Evolutionary conservation across 1,284 basidiomycete genomes (phyloP).

Genomic region (Malassezia cuniculi): DNA sequence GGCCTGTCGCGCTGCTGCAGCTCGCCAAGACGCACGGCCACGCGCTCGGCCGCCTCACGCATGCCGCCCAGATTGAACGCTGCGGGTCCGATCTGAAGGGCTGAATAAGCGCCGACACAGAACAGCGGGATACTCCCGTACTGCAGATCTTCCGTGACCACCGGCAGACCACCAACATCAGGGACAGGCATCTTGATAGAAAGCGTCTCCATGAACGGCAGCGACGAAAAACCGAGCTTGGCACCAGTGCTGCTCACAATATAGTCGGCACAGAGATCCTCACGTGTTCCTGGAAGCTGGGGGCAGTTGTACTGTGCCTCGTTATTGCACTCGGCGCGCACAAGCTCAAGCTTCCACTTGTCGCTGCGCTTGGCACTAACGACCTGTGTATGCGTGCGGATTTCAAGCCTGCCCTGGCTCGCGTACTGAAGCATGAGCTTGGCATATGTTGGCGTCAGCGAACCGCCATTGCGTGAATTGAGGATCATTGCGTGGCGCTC

Average conservation of each 20-base stretch:
- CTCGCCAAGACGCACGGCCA: conserved; percentile 30
- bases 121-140: conserved; percentile 39
- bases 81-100: conserved; percentile 42
- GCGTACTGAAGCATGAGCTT: conserved; percentile 25
- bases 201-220: conserved; percentile 32
- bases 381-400: conserved; percentile 27
- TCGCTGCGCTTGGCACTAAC: conserved; percentile 2
- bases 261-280: conserved; percentile 16
- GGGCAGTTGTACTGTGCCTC: too few species aligned
- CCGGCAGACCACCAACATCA: conserved; percentile 36
- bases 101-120: conserved; percentile 38
- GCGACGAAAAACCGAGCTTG: conserved; percentile 18
- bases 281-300: conserved; percentile 4
- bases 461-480: conserved; percentile 37
- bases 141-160: conserved; percentile 41
- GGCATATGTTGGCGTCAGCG: conserved; percentile 40
- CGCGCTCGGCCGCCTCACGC: conserved; percentile 44
- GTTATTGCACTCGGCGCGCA: conserved; percentile 9
- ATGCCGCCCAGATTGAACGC: conserved; percentile 45
- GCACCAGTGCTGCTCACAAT: conserved; percentile 42
- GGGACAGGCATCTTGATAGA: conserved; percentile 21
- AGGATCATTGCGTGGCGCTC: conserved; percentile 28
- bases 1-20: conserved; percentile 6
- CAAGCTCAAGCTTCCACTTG: conserved; percentile 19
- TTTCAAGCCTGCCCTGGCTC: conserved; percentile 22